These are phyloP conservation scores for Actinidia polygama DNA, from an alignment of 179 eudicot genomes.

Conservation along the genomic window DNA sequence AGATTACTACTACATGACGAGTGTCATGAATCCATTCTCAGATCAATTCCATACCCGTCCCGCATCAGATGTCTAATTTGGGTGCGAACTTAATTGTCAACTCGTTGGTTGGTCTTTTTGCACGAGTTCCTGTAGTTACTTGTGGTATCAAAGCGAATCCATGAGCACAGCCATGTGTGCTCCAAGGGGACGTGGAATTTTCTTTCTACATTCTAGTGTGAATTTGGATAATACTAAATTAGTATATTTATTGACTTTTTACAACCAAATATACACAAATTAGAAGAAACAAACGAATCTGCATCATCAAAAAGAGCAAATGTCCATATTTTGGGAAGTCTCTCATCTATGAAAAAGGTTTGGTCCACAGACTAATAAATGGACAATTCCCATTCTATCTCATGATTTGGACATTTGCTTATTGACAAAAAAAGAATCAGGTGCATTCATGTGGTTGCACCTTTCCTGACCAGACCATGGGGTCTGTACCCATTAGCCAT, in stretches of 20 bases:
- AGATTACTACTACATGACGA: no score
- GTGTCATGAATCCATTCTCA: no score
- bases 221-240: no score
- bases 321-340: slow-evolving; percentile 12
- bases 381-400: background rate
- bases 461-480: background rate
- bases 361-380: slow-evolving; percentile 15
- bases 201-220: no score
- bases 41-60: no score
- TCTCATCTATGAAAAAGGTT: background rate
- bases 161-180: no score
- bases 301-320: background rate
- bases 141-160: no score
- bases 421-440: slow-evolving; percentile 6
- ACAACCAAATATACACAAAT: background rate
- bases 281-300: background rate
- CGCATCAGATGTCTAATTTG: no score
- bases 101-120: no score
- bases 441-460: background rate
- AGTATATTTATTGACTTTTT: background rate
- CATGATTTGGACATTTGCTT: slow-evolving; percentile 1
- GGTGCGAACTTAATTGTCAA: no score
- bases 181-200: no score
- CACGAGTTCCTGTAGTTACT: no score
- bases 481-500: background rate